Conservation (phyloP, 352 stramenopile genomes). For the Globisporangium mamillatum region DNA sequence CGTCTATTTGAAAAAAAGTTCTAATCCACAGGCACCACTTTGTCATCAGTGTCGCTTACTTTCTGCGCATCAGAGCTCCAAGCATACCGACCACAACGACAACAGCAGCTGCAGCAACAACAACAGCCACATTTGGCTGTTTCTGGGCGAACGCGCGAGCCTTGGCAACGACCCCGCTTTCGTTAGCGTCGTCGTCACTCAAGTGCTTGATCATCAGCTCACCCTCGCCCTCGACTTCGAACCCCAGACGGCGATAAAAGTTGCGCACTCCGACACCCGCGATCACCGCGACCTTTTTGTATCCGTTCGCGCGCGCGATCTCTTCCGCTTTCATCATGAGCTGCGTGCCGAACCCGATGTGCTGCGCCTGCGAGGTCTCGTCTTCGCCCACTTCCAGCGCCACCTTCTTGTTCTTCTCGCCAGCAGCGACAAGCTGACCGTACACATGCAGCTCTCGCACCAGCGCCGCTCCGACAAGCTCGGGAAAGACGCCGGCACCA, state of each 20-base stretch:
- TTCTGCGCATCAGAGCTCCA: conserved; percentile 10
- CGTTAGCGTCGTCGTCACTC: conserved; percentile 8
- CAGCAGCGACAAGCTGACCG: conserved; percentile 74
- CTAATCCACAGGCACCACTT: not conserved
- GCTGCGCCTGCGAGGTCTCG: conserved; percentile 66
- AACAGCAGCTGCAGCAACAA: conserved; percentile 1
- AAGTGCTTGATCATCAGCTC: conserved; percentile 89
- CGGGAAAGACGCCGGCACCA: conserved; percentile 69
- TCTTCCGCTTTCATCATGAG: conserved; percentile 83
- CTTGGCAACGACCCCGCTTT: conserved; percentile 12
- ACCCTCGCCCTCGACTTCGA: conserved; percentile 81
- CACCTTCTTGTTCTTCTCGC: conserved; percentile 32
- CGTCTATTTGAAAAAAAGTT: conserved; percentile 9
- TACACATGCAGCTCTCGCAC: conserved; percentile 92
- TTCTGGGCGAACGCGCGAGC: conserved; percentile 8
- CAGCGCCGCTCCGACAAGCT: conserved; percentile 76
- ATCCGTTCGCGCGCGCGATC: conserved; percentile 66
- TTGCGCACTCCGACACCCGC: conserved; percentile 89
- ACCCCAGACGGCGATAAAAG: conserved; percentile 89
- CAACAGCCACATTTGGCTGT: not conserved
- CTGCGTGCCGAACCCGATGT: conserved; percentile 87
- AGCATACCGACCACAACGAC: conserved; percentile 10
- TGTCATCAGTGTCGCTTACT: not conserved
- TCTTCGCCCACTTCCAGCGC: conserved; percentile 18
- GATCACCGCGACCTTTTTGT: conserved; percentile 87